Percentiles rank a stretch among this genome's conserved stretches.
Evolutionary conservation across 352 stramenopile species (phyloP).

Genomic region (Thraustotheca clavata): DNA sequence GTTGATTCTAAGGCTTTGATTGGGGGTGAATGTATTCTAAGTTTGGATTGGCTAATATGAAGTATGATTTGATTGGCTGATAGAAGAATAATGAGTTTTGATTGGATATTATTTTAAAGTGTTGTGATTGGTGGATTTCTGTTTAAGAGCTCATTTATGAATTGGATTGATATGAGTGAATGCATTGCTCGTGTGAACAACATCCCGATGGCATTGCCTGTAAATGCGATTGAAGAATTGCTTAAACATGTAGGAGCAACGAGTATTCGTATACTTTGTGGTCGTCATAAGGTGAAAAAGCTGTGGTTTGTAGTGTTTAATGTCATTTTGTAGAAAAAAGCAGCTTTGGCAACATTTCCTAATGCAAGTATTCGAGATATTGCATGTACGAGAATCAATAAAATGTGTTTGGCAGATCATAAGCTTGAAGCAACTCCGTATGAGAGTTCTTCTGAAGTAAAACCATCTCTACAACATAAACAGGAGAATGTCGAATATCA

Average conservation of each 20-base stretch:
- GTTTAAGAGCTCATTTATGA: too few relatives aligned
- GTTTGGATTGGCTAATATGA: too few relatives aligned
- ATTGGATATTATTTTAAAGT: too few relatives aligned
- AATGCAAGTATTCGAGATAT: conserved; percentile 26
- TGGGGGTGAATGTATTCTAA: too few relatives aligned
- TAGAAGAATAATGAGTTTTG: too few relatives aligned
- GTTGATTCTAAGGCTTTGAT: too few relatives aligned
- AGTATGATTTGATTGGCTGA: too few relatives aligned
- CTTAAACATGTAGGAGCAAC: conserved; percentile 50
- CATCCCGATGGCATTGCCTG: conserved; percentile 45
- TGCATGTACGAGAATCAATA: conserved; percentile 35
- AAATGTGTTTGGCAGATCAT: conserved; percentile 47
- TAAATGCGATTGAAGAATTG: conserved; percentile 43
- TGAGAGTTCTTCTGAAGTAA: neutral
- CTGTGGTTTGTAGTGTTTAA: conserved; percentile 25
- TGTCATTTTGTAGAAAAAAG: conserved; percentile 28
- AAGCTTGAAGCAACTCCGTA: conserved; percentile 31
- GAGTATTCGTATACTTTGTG: conserved; percentile 26
- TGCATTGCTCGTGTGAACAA: too few relatives aligned
- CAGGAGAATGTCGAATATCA: too few relatives aligned
- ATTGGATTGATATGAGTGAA: too few relatives aligned
- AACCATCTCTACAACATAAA: conserved; percentile 10
- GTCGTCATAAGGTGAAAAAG: conserved; percentile 24
- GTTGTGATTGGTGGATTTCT: too few relatives aligned
- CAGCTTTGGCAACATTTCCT: conserved; percentile 40